phyloP scores from a whole-genome alignment of 345 rosid genomes.

The Syzygium aromaticum region DNA sequence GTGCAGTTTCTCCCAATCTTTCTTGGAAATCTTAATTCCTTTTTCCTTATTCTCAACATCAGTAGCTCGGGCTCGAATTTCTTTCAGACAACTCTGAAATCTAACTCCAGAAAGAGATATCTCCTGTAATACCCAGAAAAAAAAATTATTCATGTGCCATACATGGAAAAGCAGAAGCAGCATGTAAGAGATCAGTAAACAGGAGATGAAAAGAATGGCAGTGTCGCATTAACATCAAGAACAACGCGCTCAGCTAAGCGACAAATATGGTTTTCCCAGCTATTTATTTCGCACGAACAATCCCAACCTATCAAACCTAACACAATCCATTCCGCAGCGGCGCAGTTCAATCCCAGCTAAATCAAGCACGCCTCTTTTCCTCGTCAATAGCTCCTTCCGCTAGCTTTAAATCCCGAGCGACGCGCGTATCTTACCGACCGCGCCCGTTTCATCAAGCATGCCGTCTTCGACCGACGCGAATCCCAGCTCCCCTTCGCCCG shows the following conservation, averaged over 20 bases:
- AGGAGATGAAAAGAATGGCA: not conserved
- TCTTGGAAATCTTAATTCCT: slow-evolving; percentile 65
- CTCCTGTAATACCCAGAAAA: slow-evolving; percentile 54
- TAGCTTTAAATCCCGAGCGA: not conserved
- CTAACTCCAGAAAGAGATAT: slow-evolving; percentile 88
- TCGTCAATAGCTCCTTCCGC: not conserved
- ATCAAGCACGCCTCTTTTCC: not conserved
- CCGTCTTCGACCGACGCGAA: not conserved
- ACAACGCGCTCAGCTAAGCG: not conserved
- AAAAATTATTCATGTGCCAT: not conserved
- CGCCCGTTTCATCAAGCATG: not conserved
- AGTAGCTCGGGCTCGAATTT: slow-evolving; percentile 67
- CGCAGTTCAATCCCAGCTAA: not conserved
- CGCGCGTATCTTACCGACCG: not conserved
- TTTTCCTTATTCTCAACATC: slow-evolving; percentile 79
- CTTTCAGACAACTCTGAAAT: slow-evolving; percentile 81
- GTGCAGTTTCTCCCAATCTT: slow-evolving; percentile 82
- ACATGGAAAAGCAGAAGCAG: not conserved
- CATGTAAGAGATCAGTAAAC: not conserved
- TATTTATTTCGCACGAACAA: not conserved
- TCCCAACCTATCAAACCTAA: not conserved
- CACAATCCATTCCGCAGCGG: not conserved
- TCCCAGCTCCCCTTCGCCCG: not conserved
- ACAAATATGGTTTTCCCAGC: not conserved
- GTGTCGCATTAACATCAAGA: not conserved